Evolutionary conservation across 2,329 filamentous ascomycete species (phyloP), one percentile per base, ranked within the genome.

Genomic region (Orbilia brochopaga): DNA sequence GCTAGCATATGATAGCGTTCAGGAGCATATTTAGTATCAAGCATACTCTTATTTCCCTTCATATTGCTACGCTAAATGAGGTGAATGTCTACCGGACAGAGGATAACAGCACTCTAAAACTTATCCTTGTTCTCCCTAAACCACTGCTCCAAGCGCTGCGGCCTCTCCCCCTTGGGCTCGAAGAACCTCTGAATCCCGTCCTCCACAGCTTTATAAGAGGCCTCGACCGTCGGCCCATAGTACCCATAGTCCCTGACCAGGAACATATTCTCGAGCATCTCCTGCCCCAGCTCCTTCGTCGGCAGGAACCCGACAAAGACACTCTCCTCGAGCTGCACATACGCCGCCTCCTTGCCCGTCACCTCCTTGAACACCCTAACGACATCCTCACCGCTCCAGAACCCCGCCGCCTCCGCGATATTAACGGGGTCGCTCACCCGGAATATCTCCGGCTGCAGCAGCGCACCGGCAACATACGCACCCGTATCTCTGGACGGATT

Each of bases 251-350:
- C 78, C 30, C 79, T 77, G n/a, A 82, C 69, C 6, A 83, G 75
- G n/a, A 79, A 73, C 77, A 81, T 78, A 64, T 81, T 83, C 76
- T 83, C 81, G 11, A 80, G 63, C 73, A 82, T 52, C 72, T 83
- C 81, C 56, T 75, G 70, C 4, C 73, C 76, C 11, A 76, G 79
- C 74, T 70, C 66, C 23, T 0, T 77, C 77, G 5, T 77, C 32
- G 2, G 73, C 61, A 82, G 56, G 61, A 79, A 79, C 0, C 77
- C 76, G 73, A 80, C 79, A 73, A 79, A 83, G 0, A 74, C 66
- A 0, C 81, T 78, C 1, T 77, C 74, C 0, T 79, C 69, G 2
- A 81, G 67, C 37, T 80, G 75, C 2, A 57, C 42, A 50, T 66
- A 75, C 23, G 69, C 66, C 35, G 53, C 51, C 44, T 69, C 55